A percentile compares a stretch with the other conserved stretches of the same genome.
Evolutionary conservation across 2,329 filamentous ascomycete genomes (phyloP).

Genomic region (Aspergillus neotritici): DNA sequence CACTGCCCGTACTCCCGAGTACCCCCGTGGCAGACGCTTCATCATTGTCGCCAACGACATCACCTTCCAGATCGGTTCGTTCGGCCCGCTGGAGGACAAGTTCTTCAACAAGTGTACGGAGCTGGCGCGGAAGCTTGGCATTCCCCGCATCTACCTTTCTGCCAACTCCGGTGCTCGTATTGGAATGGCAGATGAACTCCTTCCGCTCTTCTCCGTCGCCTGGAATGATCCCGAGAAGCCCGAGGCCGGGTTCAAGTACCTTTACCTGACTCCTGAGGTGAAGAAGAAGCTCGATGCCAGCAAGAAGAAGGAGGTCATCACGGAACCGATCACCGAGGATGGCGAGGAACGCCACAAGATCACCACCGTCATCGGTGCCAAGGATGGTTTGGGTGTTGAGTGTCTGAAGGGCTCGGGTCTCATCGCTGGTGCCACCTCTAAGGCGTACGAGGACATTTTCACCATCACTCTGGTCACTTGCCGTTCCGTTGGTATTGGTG

Average conservation of each 20-base stretch:
- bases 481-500: conserved; percentile 97
- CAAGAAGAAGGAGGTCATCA: conserved; percentile 71
- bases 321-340: conserved; percentile 77
- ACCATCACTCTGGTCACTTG: conserved; percentile 96
- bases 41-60: conserved; percentile 98
- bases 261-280: conserved; percentile 82
- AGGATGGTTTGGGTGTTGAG: conserved; percentile 96
- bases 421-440: conserved; percentile 94
- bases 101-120: conserved; percentile 99
- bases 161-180: conserved; percentile 98
- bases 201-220: conserved; percentile 93
- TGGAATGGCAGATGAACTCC: conserved; percentile 91
- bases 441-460: conserved; percentile 98
- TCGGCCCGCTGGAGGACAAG: conserved; percentile 90
- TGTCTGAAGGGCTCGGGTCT: conserved; percentile 95
- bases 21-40: conserved; percentile 85
- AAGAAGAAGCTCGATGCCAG: conserved; percentile 82
- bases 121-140: conserved; percentile 85
- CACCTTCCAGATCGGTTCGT: conserved; percentile 97
- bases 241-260: conserved; percentile 89
- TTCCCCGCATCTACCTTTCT: conserved; percentile 94
- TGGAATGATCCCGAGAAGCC: conserved; percentile 84
- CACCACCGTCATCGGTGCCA: conserved; percentile 82
- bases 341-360: conserved; percentile 93
- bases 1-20: conserved; percentile 90